Percentiles rank a stretch among this genome's conserved stretches.
Conservation (phyloP, 2,329 filamentous ascomycete genomes). For the Aspergillus fijiensis region DNA sequence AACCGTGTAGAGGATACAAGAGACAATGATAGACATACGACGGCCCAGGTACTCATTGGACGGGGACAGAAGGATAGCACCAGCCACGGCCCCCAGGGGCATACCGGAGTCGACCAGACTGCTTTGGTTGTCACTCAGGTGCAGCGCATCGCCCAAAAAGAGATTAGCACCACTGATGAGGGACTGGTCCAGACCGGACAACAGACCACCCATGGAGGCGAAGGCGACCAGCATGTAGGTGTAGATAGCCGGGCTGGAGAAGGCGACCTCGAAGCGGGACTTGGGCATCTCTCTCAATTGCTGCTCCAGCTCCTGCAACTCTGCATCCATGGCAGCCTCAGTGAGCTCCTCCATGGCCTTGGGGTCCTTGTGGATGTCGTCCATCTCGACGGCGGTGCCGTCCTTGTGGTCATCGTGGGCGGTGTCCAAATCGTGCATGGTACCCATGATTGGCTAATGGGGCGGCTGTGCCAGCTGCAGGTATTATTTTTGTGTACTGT, state of each 20-base stretch:
- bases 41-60: slow-evolving; percentile 67
- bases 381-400: slow-evolving; percentile 25
- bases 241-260: slow-evolving; percentile 64
- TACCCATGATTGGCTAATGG: slow-evolving; percentile 9
- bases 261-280: slow-evolving; percentile 48
- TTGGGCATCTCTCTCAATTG: slow-evolving; percentile 23
- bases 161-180: slow-evolving; percentile 68
- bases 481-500: slow-evolving; percentile 1
- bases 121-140: slow-evolving; percentile 57
- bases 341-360: slow-evolving; percentile 23
- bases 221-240: slow-evolving; percentile 69
- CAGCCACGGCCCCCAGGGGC: slow-evolving; percentile 69
- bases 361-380: slow-evolving; percentile 26
- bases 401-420: slow-evolving; percentile 27
- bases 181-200: slow-evolving; percentile 71
- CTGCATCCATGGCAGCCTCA: slow-evolving; percentile 35
- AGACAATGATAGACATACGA: slow-evolving; percentile 67
- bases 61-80: slow-evolving; percentile 66
- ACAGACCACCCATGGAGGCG: slow-evolving; percentile 71
- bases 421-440: slow-evolving; percentile 29
- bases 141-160: slow-evolving; percentile 60
- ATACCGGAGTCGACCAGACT: slow-evolving; percentile 69
- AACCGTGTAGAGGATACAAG: slow-evolving; percentile 67
- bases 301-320: slow-evolving; percentile 31
- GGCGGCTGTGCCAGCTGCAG: not conserved